Evolutionary conservation across 2,329 filamentous ascomycete genomes (phyloP).

Genomic region (Myriangium duriaei): DNA sequence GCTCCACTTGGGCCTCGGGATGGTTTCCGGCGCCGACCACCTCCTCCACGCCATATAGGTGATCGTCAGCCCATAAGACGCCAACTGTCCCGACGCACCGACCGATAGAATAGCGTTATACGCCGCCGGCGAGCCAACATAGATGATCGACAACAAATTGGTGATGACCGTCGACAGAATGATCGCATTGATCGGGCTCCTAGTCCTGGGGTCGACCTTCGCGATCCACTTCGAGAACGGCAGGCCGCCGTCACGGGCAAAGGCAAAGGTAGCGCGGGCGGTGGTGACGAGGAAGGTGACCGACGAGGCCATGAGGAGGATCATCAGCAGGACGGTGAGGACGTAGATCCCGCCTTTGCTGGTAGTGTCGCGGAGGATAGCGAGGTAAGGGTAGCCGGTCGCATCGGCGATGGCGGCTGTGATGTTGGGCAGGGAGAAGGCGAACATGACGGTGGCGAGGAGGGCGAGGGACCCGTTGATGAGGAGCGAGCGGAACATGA

Average conservation of each 20-base stretch:
- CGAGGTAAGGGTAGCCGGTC: slow-evolving; percentile 25
- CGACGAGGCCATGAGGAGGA: slow-evolving; percentile 26
- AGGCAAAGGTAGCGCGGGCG: slow-evolving; percentile 31
- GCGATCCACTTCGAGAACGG: slow-evolving; percentile 21
- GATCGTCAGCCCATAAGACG: neutral
- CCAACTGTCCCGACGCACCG: slow-evolving; percentile 1
- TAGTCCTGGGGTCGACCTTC: slow-evolving; percentile 9
- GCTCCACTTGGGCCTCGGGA: neutral
- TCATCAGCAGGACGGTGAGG: slow-evolving; percentile 26
- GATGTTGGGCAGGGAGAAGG: slow-evolving; percentile 20
- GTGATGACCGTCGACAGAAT: slow-evolving; percentile 11
- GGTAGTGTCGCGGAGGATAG: slow-evolving; percentile 21
- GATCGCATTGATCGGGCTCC: slow-evolving; percentile 12
- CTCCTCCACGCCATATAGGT: slow-evolving; percentile 1
- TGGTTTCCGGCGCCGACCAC: neutral
- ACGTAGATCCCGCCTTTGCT: slow-evolving; percentile 14
- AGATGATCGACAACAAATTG: slow-evolving; percentile 15
- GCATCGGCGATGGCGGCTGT: slow-evolving; percentile 19
- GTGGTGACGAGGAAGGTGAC: slow-evolving; percentile 28
- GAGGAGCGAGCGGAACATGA: slow-evolving; percentile 18
- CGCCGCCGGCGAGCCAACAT: slow-evolving; percentile 13
- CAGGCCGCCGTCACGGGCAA: slow-evolving; percentile 31
- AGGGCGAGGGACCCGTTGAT: slow-evolving; percentile 26
- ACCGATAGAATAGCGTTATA: slow-evolving; percentile 13
- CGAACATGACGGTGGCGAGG: slow-evolving; percentile 17